These are phyloP conservation scores for Pholiota conissans DNA, from an alignment of 768 basidiomycete genomes.

Conservation along the genomic window DNA sequence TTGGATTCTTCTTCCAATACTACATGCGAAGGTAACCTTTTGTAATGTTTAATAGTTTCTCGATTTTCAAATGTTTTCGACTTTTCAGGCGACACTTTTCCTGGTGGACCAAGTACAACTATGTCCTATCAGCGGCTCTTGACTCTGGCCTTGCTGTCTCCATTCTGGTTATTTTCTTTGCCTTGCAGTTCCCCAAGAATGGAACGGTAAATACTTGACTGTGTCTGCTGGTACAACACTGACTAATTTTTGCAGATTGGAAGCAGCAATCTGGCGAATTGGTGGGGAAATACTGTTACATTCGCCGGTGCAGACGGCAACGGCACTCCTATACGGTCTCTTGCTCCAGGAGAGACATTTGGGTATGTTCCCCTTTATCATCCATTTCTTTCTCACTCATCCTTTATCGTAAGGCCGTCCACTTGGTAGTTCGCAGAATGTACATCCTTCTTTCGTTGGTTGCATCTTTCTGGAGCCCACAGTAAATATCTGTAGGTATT, in stretches of 20 bases:
- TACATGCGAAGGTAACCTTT: constrained; percentile 53
- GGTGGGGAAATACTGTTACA: constrained; percentile 17
- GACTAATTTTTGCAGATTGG: constrained; percentile 2
- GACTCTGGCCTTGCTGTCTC: constrained; percentile 67
- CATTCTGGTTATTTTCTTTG: constrained; percentile 64
- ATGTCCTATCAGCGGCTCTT: constrained; percentile 69
- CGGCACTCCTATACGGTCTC: constrained; percentile 26
- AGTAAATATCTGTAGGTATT: too few species aligned
- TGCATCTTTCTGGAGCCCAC: too few species aligned
- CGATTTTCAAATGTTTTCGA: too few species aligned
- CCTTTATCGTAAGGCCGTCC: not conserved
- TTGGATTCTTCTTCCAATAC: constrained; percentile 78
- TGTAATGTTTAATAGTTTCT: too few species aligned
- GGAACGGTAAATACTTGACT: constrained; percentile 31
- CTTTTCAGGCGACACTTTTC: constrained; percentile 55
- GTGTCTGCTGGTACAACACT: constrained; percentile 36
- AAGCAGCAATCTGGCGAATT: not conserved
- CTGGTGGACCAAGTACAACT: constrained; percentile 79
- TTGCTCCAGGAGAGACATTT: constrained; percentile 31
- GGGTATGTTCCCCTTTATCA: constrained; percentile 24
- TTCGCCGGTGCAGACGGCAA: constrained; percentile 25
- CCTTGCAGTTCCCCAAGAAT: constrained; percentile 40
- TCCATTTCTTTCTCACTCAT: not conserved
- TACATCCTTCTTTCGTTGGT: too few species aligned
- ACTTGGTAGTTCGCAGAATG: not conserved